Conservation (phyloP, 1,284 basidiomycete species). For the Singerocomus inundabilis region DNA sequence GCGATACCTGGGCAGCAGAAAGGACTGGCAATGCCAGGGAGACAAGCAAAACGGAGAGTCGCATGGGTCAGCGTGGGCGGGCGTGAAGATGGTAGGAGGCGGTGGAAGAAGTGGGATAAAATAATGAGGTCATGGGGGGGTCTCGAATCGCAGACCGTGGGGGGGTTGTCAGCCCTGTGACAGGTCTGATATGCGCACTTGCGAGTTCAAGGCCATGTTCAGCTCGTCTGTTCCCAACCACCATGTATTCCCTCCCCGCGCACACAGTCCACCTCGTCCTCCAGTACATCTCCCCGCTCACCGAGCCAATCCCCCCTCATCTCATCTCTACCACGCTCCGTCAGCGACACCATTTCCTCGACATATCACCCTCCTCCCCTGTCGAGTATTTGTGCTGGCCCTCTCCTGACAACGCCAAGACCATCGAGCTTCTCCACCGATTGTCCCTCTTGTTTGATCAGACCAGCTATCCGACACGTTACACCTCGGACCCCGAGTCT, state of each 20-base stretch:
- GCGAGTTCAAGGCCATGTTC: no score
- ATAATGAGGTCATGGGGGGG: constrained; percentile 15
- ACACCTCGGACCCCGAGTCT: constrained; percentile 58
- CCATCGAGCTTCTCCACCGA: constrained; percentile 47
- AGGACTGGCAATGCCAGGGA: constrained; percentile 26
- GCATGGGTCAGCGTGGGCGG: constrained; percentile 19
- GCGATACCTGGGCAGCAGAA: constrained; percentile 29
- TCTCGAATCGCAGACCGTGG: background rate
- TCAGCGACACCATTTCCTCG: constrained; percentile 66
- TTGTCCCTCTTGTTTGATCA: constrained; percentile 33
- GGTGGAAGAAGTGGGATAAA: constrained; percentile 14
- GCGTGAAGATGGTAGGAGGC: background rate
- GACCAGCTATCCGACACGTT: constrained; percentile 45
- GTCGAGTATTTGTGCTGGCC: constrained; percentile 69
- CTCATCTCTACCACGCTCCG: constrained; percentile 58
- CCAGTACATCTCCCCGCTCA: constrained; percentile 56
- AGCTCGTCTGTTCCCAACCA: background rate
- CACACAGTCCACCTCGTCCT: constrained; percentile 47
- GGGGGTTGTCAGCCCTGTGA: constrained; percentile 13
- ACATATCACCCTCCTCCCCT: constrained; percentile 48
- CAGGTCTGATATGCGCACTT: background rate
- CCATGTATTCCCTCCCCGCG: constrained; percentile 16
- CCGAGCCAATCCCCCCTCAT: constrained; percentile 52
- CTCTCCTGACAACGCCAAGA: constrained; percentile 38
- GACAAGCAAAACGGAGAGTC: constrained; percentile 19